Evolutionary conservation across 2,329 filamentous ascomycete genomes (phyloP).

Genomic region (Ceratocystis ficicola): DNA sequence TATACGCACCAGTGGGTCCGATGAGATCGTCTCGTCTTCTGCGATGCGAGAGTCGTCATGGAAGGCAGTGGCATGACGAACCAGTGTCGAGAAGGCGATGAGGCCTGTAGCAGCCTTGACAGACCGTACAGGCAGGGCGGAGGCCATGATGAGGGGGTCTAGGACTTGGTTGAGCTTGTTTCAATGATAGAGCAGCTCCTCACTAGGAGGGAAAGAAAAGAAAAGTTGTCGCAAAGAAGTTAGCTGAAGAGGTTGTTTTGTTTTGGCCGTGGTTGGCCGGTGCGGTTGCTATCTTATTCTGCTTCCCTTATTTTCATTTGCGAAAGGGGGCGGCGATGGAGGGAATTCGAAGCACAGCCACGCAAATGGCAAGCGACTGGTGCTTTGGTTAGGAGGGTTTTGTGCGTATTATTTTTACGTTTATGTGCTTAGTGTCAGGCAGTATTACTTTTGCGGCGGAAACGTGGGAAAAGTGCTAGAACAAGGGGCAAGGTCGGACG

Average conservation of each 20-base stretch:
- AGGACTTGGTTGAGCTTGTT: background rate
- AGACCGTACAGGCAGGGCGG: background rate
- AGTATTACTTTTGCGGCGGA: background rate
- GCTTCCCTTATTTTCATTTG: background rate
- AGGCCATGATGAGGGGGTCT: background rate
- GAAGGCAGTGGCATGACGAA: constrained; percentile 13
- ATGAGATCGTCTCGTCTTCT: constrained; percentile 20
- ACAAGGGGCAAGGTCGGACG: background rate
- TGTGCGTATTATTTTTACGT: too few relatives aligned
- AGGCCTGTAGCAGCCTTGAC: constrained; percentile 14
- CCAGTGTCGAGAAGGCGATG: constrained; percentile 19
- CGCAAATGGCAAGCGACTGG: background rate
- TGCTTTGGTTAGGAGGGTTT: background rate
- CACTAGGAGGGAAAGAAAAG: background rate
- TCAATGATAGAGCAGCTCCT: too few relatives aligned
- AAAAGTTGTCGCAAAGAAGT: background rate
- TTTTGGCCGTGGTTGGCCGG: background rate
- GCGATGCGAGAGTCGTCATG: constrained; percentile 20
- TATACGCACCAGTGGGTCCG: constrained; percentile 15
- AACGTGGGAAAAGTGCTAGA: background rate
- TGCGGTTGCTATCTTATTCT: background rate
- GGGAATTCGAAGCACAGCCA: background rate
- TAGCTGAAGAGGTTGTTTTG: background rate
- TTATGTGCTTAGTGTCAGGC: background rate
- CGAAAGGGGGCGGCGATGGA: background rate